These are phyloP conservation scores for Cinnamomum micranthum DNA, from an alignment of 164 flowering plant genomes.

Conservation along the genomic window DNA sequence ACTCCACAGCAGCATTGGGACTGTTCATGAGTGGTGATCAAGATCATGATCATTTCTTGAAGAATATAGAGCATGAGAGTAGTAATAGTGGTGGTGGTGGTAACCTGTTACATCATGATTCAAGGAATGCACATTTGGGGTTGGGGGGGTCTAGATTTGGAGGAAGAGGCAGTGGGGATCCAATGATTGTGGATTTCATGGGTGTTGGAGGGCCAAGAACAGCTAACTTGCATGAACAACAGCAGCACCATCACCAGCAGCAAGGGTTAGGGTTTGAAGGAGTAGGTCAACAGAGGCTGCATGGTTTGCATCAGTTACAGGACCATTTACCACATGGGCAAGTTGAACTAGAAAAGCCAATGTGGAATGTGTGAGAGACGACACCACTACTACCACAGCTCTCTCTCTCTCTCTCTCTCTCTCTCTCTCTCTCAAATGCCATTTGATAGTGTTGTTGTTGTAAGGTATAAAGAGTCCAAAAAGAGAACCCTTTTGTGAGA, in stretches of 20 bases:
- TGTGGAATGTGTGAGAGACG: slow-evolving; percentile 5
- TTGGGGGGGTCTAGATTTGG: neutral
- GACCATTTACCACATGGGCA: neutral
- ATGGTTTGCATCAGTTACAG: neutral
- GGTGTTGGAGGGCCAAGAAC: slow-evolving; percentile 33
- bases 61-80: neutral
- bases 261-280: neutral
- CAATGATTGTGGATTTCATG: slow-evolving; percentile 42
- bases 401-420: neutral
- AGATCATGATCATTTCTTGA: neutral
- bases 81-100: no score
- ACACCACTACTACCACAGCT: neutral
- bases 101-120: no score
- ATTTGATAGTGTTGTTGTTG: neutral
- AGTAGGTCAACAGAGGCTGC: slow-evolving; percentile 12
- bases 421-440: neutral
- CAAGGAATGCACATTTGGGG: neutral
- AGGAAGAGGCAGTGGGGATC: slow-evolving; percentile 5
- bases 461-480: neutral
- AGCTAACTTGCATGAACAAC: slow-evolving; percentile 2
- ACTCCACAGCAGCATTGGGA: neutral
- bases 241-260: slow-evolving; percentile 3
- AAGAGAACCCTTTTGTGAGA: neutral
- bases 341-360: slow-evolving; percentile 2
- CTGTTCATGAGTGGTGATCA: slow-evolving; percentile 4